A percentile compares a stretch with the other conserved stretches of the same genome.
phyloP scores from a whole-genome alignment of 352 stramenopile species.

The Pythium phragmiticola region DNA sequence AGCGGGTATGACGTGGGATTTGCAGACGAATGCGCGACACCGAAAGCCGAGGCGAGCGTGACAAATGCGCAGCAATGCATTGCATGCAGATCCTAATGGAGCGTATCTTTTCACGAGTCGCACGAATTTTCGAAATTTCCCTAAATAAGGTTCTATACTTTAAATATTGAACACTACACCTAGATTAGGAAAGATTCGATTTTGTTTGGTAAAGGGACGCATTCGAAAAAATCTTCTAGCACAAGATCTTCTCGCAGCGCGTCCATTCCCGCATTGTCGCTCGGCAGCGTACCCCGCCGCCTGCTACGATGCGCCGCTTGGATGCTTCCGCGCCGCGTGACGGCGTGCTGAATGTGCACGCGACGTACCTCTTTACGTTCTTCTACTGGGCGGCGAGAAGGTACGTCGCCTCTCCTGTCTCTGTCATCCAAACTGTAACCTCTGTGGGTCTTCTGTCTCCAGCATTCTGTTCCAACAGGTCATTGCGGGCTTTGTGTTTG shows the following conservation, averaged over 20 bases:
- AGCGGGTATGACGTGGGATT: neutral
- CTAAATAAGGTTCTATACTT: no score
- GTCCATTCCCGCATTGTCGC: no score
- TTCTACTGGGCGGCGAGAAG: slow-evolving; percentile 27
- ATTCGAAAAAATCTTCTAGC: no score
- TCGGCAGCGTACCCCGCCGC: no score
- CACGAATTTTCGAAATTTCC: no score
- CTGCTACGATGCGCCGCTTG: no score
- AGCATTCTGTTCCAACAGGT: slow-evolving; percentile 43
- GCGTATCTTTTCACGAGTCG: no score
- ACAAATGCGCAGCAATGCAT: neutral
- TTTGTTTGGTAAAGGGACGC: slow-evolving; percentile 2
- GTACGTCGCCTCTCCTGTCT: neutral
- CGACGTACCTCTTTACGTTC: slow-evolving; percentile 34
- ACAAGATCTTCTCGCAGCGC: no score
- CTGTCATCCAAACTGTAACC: neutral
- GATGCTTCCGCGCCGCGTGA: slow-evolving; percentile 1
- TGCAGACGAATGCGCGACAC: neutral
- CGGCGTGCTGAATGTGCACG: slow-evolving; percentile 26
- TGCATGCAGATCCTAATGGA: neutral
- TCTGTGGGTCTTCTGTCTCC: neutral
- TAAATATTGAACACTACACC: neutral
- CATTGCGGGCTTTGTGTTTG: slow-evolving; percentile 38
- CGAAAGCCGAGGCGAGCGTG: neutral
- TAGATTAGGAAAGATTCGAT: slow-evolving; percentile 15